These are phyloP conservation scores for Tricholomella constricta DNA, from an alignment of 768 basidiomycete species.

Conservation along the genomic window DNA sequence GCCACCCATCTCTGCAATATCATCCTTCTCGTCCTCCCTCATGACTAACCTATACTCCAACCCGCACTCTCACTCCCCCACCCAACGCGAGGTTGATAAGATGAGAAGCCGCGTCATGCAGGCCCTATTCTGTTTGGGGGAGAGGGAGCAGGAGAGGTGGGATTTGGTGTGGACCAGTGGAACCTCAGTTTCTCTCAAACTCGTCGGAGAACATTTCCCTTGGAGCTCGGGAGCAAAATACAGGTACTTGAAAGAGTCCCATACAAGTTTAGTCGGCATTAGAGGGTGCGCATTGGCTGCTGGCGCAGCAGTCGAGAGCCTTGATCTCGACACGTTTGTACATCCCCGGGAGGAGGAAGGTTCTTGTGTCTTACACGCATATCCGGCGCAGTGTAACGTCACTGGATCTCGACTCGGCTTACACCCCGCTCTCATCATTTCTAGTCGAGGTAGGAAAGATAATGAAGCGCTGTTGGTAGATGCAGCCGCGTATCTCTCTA, in stretches of 20 bases:
- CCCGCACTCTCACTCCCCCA: conserved; percentile 15
- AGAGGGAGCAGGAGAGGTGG: conserved; percentile 13
- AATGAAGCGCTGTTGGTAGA: conserved; percentile 13
- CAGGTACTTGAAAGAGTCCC: conserved; percentile 14
- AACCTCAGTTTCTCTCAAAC: conserved; percentile 11
- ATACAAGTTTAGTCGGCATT: conserved; percentile 18
- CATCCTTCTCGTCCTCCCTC: conserved; percentile 7
- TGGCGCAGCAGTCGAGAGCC: conserved; percentile 14
- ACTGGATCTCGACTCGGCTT: conserved; percentile 18
- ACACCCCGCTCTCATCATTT: conserved; percentile 8
- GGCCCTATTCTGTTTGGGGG: conserved; percentile 9
- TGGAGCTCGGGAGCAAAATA: conserved; percentile 10
- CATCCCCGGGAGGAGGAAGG: background rate
- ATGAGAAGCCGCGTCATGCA: conserved; percentile 14
- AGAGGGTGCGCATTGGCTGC: conserved; percentile 15
- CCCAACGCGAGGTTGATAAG: conserved; percentile 9
- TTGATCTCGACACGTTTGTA: conserved; percentile 12
- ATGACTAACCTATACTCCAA: conserved; percentile 10
- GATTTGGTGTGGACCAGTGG: conserved; percentile 20
- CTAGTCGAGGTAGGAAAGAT: background rate
- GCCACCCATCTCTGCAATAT: conserved; percentile 13
- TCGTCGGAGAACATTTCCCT: conserved; percentile 13
- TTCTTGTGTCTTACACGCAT: conserved; percentile 9
- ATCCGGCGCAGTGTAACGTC: conserved; percentile 19
- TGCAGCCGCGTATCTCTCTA: conserved; percentile 18